phyloP scores from a whole-genome alignment of 2,329 filamentous ascomycete genomes.

The Truncatella angustata region DNA sequence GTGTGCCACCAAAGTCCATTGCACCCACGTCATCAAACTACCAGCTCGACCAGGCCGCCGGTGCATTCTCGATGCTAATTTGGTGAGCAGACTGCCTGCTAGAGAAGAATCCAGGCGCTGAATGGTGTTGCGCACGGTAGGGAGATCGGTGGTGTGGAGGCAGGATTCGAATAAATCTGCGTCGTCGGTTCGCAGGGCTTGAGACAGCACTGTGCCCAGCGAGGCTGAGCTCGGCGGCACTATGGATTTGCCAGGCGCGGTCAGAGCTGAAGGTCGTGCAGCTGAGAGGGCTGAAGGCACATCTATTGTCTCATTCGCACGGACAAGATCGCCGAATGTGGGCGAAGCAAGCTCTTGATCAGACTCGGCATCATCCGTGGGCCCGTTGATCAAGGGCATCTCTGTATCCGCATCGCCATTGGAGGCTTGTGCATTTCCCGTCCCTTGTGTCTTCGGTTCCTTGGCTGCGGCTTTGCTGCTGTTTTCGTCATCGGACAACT shows the following conservation, averaged over 20 bases:
- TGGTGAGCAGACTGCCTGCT: conserved; percentile 74
- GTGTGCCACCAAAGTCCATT: conserved; percentile 90
- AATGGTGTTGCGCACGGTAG: conserved; percentile 82
- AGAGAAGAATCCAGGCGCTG: conserved; percentile 85
- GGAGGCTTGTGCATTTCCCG: conserved; percentile 18
- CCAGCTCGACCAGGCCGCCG: conserved; percentile 85
- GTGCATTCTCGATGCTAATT: conserved; percentile 83
- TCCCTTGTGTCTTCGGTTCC: conserved; percentile 9
- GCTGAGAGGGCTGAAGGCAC: conserved; percentile 61
- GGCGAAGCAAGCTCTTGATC: conserved; percentile 55
- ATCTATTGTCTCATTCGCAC: conserved; percentile 72
- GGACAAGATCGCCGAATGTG: conserved; percentile 85
- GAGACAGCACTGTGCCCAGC: conserved; percentile 86
- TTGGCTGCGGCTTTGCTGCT: conserved; percentile 12
- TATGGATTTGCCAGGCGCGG: conserved; percentile 46
- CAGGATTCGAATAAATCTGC: conserved; percentile 86
- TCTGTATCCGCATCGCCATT: conserved; percentile 28
- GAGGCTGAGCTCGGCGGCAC: conserved; percentile 72
- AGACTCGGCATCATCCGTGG: conserved; percentile 34
- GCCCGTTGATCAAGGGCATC: conserved; percentile 24
- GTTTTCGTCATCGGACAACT: conserved; percentile 39
- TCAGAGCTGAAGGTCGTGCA: conserved; percentile 36
- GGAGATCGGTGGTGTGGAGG: conserved; percentile 73
- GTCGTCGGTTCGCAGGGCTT: conserved; percentile 92
- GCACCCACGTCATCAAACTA: conserved; percentile 90